Percentiles rank a stretch among this genome's conserved stretches.
phyloP scores from a whole-genome alignment of 805 yeast species.

The Yarrowia alimentaria region DNA sequence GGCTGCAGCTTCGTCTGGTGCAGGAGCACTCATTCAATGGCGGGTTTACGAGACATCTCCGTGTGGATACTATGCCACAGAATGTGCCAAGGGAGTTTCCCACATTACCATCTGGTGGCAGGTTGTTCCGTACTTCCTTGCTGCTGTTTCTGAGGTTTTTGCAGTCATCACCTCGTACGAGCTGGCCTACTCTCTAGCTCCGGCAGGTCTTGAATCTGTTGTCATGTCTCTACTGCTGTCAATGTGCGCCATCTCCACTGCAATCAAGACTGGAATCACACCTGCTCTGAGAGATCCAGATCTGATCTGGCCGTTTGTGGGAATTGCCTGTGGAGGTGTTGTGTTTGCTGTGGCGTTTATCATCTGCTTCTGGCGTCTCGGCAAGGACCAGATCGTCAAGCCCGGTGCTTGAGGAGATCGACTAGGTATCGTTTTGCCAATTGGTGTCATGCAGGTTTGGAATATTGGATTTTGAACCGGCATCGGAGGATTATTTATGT shows the following conservation, averaged over 20 bases:
- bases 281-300: slow-evolving; percentile 46
- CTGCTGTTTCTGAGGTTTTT: slow-evolving; percentile 55
- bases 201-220: slow-evolving; percentile 51
- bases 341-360: slow-evolving; percentile 36
- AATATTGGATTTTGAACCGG: too few species aligned
- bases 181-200: slow-evolving; percentile 53
- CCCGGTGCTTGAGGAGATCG: background rate
- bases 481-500: background rate
- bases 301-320: slow-evolving; percentile 47
- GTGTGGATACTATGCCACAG: slow-evolving; percentile 44
- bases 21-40: slow-evolving; percentile 52
- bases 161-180: slow-evolving; percentile 53
- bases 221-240: slow-evolving; percentile 45
- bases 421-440: too few species aligned
- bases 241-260: slow-evolving; percentile 39
- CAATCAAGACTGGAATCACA: slow-evolving; percentile 46
- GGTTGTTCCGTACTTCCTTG: slow-evolving; percentile 42
- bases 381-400: background rate
- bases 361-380: slow-evolving; percentile 8
- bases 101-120: slow-evolving; percentile 42
- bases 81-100: slow-evolving; percentile 35
- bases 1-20: slow-evolving; percentile 49
- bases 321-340: slow-evolving; percentile 43
- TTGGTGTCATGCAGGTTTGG: too few species aligned
- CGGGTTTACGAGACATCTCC: slow-evolving; percentile 51